Evolutionary conservation across 192 early-diverging fungal genomes (phyloP).

Genomic region (Backusella mclennaniae): DNA sequence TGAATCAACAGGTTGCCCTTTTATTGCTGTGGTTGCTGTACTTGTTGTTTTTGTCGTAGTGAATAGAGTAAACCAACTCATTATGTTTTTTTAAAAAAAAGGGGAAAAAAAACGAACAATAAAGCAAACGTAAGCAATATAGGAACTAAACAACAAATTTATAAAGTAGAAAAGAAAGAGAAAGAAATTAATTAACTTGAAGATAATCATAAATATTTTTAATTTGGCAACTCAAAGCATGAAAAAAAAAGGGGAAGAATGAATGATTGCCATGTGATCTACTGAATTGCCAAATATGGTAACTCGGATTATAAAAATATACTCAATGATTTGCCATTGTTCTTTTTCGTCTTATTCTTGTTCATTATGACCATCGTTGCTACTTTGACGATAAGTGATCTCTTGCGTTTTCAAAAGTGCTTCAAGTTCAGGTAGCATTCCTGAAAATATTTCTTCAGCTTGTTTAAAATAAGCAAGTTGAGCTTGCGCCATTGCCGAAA

Average conservation of each 20-base stretch:
- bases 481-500: constrained; percentile 77
- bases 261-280: constrained; percentile 1
- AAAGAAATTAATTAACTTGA: background rate
- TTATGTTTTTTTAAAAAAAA: background rate
- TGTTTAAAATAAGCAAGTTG: constrained; percentile 85
- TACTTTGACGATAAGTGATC: constrained; percentile 56
- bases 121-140: background rate
- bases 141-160: background rate
- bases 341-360: background rate
- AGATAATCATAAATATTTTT: background rate
- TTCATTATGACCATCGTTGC: background rate
- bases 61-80: background rate
- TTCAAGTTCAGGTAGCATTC: constrained; percentile 82
- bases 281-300: background rate
- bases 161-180: background rate
- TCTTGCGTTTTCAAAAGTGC: constrained; percentile 90
- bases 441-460: constrained; percentile 58
- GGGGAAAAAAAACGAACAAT: background rate
- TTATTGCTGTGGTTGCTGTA: background rate
- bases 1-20: background rate
- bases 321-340: background rate
- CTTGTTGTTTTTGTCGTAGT: background rate
- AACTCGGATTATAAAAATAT: background rate
- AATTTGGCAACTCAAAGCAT: background rate
- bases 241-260: background rate